Evolutionary conservation across 805 yeast species (phyloP), one percentile per base, ranked within the genome.

Genomic region (Wickerhamiella spandovensis): DNA sequence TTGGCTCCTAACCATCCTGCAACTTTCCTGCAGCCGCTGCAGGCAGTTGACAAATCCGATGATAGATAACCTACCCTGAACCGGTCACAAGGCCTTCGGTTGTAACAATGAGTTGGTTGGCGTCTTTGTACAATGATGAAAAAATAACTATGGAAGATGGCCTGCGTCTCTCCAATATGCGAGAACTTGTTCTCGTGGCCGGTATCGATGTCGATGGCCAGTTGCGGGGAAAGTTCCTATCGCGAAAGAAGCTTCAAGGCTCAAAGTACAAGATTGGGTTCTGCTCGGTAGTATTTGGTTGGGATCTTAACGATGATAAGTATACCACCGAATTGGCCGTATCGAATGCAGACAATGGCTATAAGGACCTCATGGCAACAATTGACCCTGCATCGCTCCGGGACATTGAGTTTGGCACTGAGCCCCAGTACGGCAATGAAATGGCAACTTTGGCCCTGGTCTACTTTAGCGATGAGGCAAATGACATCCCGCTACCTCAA

Each of bases 171-270:
- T 28, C 32, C 32, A 28, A 15, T 28, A 28, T 35, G 20, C 20
- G 39, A 23, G 32, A 30, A 25, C 42, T 35, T 7, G 57, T 64
- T 47, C 64, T 64, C 51, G 61, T 64, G 20, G 66, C 67, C 8
- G 68, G 68, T 10, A 56, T 64, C 23, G 68, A 64, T 50, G 63
- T 58, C 17, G 68, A 64, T 43, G 68, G 68, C 43, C 61, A 64
- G 25, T 52, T 62, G 35, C 55, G 68, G n/a, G 68, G 68, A 20
- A 64, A 64, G 54, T 53, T 65, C 52, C 58, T 64, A 20, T 60
- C 65, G 38, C 57, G 53, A 39, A 35, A 47, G 38, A 64, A 64
- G 59, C 61, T 64, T 37, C 47, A 56, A 15, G 51, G 55, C 15
- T 48, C 53, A n/a, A 25, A 45, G 8, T 54, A 52, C n/a, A 64